phyloP scores from a whole-genome alignment of 2,329 filamentous ascomycete species.

The Penicillium sp. region DNA sequence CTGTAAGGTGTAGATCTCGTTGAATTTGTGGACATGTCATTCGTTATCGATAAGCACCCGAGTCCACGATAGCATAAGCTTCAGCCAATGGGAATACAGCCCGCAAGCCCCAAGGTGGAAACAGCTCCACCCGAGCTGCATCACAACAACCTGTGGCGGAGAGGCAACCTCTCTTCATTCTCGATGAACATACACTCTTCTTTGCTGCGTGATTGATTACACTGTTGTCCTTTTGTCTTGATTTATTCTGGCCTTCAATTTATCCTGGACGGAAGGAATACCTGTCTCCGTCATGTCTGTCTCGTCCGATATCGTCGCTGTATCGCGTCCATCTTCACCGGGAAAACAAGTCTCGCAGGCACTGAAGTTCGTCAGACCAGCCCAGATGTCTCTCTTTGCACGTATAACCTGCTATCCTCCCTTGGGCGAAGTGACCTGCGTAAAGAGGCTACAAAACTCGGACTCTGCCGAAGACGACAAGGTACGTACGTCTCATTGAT shows the following conservation, averaged over 20 bases:
- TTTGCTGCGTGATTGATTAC: not conserved
- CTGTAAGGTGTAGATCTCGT: no score
- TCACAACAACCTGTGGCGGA: not conserved
- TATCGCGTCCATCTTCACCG: conserved; percentile 4
- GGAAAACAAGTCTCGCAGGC: not conserved
- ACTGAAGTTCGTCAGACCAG: conserved; percentile 30
- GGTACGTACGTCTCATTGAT: conserved; percentile 18
- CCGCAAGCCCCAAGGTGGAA: not conserved
- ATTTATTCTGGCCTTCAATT: not conserved
- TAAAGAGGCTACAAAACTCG: conserved; percentile 40
- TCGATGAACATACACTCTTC: not conserved
- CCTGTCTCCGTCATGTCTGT: conserved; percentile 7
- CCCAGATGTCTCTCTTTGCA: conserved; percentile 49
- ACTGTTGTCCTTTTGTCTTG: not conserved
- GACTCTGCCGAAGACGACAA: conserved; percentile 20
- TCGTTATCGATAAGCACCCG: not conserved
- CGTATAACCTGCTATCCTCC: conserved; percentile 64
- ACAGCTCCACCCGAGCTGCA: conserved; percentile 2
- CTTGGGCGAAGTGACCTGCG: conserved; percentile 67
- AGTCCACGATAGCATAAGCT: not conserved
- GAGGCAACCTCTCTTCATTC: not conserved
- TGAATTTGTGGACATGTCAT: not conserved
- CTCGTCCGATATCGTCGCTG: not conserved
- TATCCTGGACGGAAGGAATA: not conserved
- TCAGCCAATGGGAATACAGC: conserved; percentile 7